Base-by-base conservation (phyloP, 306 rosid species). In the Erythrophleum fordii region DNA sequence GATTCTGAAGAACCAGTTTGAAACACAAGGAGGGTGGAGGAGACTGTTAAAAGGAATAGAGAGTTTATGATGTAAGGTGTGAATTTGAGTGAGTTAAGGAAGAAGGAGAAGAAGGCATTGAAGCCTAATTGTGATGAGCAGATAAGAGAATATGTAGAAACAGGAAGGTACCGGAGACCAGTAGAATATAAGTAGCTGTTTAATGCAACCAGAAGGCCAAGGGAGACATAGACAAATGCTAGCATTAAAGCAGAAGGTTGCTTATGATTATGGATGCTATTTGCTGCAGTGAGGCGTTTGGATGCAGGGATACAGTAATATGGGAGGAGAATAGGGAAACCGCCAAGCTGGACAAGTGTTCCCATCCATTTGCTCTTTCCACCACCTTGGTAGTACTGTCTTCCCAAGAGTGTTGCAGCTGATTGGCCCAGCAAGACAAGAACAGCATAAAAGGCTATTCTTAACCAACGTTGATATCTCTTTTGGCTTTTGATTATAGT, bases 41-140 rank as follows among this genome's bases (percentile, higher is more conserved):
- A 88, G 41, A 91, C 72, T 9, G 89, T 85, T 39, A 89, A 87
- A 64, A 89, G 86, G 70, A 89, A 83, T 48, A 89, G 80, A 29
- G 92, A 86, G 55, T 87, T 88, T 41, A 80, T 42, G 37, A 83
- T 80, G 68, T 49, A 88, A 29, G 92, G 85, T 29, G 91, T 89
- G 89, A 91, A 83, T 80, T 85, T 64, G 25, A 82, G 87, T 0
- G 87, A 76, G 60, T 88, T 91, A 46, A 91, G 85, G 78, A 89
- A 77, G 86, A 64, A 87, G 31, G 92, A 89, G 84, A 91, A 91
- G 42, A 91, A 18, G 6, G 93, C 93, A 67, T 73, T 91, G 82
- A 87, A 87, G 58, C 89, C 90, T 78, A 85, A 75, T 48, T 85
- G 89, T 3, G 88, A 87, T 48, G 91, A 73, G 44, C 85, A 72